Percentiles rank a stretch among this genome's conserved stretches.
Evolutionary conservation across 2,329 filamentous ascomycete species (phyloP).

Genomic region (Cercospora zeae-maydis): DNA sequence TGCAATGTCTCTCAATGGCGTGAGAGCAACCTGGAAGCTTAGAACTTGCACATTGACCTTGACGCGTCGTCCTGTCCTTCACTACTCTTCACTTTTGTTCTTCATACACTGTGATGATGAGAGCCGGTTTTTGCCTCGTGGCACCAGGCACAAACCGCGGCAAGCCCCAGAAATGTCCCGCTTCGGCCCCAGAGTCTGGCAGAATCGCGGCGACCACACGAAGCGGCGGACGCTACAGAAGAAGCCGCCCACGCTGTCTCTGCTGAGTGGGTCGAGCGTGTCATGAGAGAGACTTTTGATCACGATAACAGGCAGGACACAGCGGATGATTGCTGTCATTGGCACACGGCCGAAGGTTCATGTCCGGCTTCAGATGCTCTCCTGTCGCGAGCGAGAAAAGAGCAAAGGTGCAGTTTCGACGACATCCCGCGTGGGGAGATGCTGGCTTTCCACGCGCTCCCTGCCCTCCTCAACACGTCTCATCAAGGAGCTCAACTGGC

Average conservation of each 20-base stretch:
- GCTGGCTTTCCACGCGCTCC: not conserved
- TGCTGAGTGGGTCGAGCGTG: conserved; percentile 4
- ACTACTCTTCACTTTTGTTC: not conserved
- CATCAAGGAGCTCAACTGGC: not conserved
- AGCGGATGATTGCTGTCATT: not conserved
- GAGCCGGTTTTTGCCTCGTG: not conserved
- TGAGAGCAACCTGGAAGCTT: not conserved
- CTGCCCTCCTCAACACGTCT: not conserved
- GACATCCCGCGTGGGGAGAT: not conserved
- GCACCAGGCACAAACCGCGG: not conserved
- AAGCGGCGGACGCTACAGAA: conserved; percentile 5
- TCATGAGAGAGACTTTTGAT: not conserved
- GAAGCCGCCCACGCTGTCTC: not conserved
- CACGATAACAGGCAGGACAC: not conserved
- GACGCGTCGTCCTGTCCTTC: conserved; percentile 4
- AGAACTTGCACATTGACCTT: not conserved
- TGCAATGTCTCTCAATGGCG: conserved; percentile 1
- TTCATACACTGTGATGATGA: not conserved
- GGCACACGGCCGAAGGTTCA: not conserved
- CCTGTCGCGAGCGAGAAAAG: conserved; percentile 5
- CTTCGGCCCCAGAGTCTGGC: conserved; percentile 1
- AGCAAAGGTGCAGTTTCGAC: not conserved
- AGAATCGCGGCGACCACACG: not conserved
- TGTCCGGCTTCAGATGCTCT: not conserved
- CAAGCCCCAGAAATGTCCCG: not conserved